Percentiles rank a stretch among this genome's conserved stretches.
phyloP scores from a whole-genome alignment of 2,329 filamentous ascomycete genomes.

The Aspergillus hortae region DNA sequence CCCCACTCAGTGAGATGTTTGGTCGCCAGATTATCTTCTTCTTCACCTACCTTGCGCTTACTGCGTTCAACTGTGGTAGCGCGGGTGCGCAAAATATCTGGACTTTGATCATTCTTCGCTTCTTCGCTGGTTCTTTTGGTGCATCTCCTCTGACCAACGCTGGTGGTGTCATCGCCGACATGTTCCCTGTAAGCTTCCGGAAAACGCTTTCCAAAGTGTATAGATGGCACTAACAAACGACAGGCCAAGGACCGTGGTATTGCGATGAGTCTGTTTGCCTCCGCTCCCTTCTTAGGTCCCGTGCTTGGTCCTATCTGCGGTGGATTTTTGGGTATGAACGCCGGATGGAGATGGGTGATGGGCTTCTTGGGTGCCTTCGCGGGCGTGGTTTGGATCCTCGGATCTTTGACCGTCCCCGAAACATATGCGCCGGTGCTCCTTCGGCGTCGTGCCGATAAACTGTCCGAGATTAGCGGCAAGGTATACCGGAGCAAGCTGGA shows the following conservation, averaged over 20 bases:
- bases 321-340: constrained; percentile 60
- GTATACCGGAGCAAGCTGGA: constrained; percentile 37
- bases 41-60: constrained; percentile 41
- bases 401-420: constrained; percentile 17
- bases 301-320: constrained; percentile 58
- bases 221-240: neutral
- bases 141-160: constrained; percentile 61
- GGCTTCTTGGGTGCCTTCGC: constrained; percentile 61
- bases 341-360: constrained; percentile 67
- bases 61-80: constrained; percentile 59
- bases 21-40: constrained; percentile 36
- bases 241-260: constrained; percentile 49
- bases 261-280: constrained; percentile 63
- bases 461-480: constrained; percentile 46
- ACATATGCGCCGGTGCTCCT: constrained; percentile 47
- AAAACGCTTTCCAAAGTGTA: neutral
- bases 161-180: constrained; percentile 61
- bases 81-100: constrained; percentile 57
- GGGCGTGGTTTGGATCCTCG: constrained; percentile 48
- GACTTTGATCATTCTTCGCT: constrained; percentile 63
- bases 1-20: constrained; percentile 37
- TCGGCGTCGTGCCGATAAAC: constrained; percentile 41
- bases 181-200: constrained; percentile 33
- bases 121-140: constrained; percentile 62
- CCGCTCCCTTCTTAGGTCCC: constrained; percentile 64